These are phyloP conservation scores for Flaveria bidentis DNA, from an alignment of 129 eudicot species.

Conservation along the genomic window DNA sequence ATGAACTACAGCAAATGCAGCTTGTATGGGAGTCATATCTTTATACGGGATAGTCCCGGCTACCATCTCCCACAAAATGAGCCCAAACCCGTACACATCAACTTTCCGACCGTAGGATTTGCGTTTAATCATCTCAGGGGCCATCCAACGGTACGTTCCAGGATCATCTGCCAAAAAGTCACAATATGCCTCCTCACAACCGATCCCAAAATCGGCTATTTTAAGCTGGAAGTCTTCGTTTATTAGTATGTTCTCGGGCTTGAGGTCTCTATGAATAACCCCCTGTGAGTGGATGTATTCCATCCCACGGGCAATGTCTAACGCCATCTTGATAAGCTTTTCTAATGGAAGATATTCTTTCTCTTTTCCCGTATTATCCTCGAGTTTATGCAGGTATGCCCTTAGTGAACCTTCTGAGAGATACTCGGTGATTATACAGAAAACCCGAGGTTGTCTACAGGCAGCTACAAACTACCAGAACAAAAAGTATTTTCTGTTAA, in stretches of 20 bases:
- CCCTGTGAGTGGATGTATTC: slow-evolving; percentile 92
- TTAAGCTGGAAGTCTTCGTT: slow-evolving; percentile 64
- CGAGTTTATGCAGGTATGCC: slow-evolving; percentile 86
- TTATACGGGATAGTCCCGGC: slow-evolving; percentile 93
- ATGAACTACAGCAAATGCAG: slow-evolving; percentile 93
- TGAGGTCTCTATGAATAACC: slow-evolving; percentile 84
- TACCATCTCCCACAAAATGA: slow-evolving; percentile 90
- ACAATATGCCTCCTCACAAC: slow-evolving; percentile 76
- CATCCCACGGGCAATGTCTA: slow-evolving; percentile 92
- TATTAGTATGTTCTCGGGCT: slow-evolving; percentile 85
- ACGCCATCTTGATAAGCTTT: slow-evolving; percentile 55
- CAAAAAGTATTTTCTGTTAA: neutral
- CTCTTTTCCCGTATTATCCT: slow-evolving; percentile 48
- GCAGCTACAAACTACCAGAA: slow-evolving; percentile 73
- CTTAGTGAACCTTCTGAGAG: slow-evolving; percentile 89
- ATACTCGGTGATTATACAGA: slow-evolving; percentile 80
- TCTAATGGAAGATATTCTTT: slow-evolving; percentile 52
- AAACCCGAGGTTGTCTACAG: slow-evolving; percentile 75
- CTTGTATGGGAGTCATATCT: slow-evolving; percentile 89
- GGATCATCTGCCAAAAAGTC: slow-evolving; percentile 87
- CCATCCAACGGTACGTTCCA: slow-evolving; percentile 99
- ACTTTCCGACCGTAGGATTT: slow-evolving; percentile 81
- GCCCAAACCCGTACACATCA: slow-evolving; percentile 94
- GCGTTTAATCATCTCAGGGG: slow-evolving; percentile 95
- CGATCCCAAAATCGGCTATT: slow-evolving; percentile 94